phyloP scores from a whole-genome alignment of 352 stramenopile species.

The Pythium monospermum region DNA sequence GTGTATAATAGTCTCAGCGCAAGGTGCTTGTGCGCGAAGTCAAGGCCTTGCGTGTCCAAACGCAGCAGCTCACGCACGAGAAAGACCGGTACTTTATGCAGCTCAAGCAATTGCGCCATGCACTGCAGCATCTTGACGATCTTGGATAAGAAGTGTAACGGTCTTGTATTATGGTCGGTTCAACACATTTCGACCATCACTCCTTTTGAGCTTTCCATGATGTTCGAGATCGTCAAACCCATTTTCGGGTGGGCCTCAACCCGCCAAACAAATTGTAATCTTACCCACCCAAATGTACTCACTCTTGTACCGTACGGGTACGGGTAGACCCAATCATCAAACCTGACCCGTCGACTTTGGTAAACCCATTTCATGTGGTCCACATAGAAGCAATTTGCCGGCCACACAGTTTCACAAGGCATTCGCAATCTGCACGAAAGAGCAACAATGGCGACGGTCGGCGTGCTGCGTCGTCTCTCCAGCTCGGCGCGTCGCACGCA shows the following conservation, averaged over 20 bases:
- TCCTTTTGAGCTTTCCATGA: constrained; percentile 16
- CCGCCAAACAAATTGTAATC: too few relatives aligned
- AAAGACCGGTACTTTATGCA: constrained; percentile 72
- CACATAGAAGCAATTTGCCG: constrained; percentile 13
- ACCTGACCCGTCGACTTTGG: not conserved
- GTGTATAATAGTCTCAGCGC: constrained; percentile 39
- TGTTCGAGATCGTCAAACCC: constrained; percentile 21
- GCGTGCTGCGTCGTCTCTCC: constrained; percentile 21
- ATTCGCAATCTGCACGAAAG: too few relatives aligned
- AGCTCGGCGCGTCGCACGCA: constrained; percentile 16
- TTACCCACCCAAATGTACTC: too few relatives aligned
- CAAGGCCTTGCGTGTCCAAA: constrained; percentile 62
- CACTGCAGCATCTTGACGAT: constrained; percentile 67
- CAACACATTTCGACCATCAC: constrained; percentile 16
- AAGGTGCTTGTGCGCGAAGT: constrained; percentile 82
- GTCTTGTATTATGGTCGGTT: constrained; percentile 11
- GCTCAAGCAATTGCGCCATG: constrained; percentile 69
- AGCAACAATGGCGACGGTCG: constrained; percentile 18
- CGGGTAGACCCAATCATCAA: too few relatives aligned
- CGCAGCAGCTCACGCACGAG: constrained; percentile 54
- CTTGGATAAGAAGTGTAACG: constrained; percentile 10
- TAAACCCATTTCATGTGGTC: constrained; percentile 9
- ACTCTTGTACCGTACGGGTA: too few relatives aligned
- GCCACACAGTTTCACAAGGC: too few relatives aligned
- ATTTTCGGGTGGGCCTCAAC: too few relatives aligned